Percentiles rank a stretch among this genome's conserved stretches.
Conservation (phyloP, 2,329 filamentous ascomycete species). For the Aspergillus texensis region DNA sequence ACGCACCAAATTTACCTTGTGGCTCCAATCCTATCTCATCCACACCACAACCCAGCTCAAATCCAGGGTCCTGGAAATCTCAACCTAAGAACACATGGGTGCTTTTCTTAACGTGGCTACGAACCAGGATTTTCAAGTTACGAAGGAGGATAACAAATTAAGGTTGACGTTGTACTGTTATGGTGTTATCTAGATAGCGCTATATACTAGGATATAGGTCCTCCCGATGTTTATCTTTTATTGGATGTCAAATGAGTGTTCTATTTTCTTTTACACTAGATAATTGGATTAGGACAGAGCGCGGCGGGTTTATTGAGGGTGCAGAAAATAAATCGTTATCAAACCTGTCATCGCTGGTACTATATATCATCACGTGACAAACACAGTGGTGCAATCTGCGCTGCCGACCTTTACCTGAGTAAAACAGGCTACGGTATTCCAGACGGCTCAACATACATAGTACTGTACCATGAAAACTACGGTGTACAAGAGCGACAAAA, state of each 20-base stretch:
- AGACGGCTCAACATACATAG: slow-evolving; percentile 14
- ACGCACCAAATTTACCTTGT: slow-evolving; percentile 21
- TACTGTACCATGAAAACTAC: slow-evolving; percentile 25
- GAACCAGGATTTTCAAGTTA: slow-evolving; percentile 57
- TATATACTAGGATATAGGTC: neutral
- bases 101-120: slow-evolving; percentile 59
- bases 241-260: neutral
- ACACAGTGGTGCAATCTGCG: slow-evolving; percentile 19
- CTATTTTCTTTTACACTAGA: neutral
- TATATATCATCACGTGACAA: slow-evolving; percentile 8
- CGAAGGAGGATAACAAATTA: slow-evolving; percentile 38
- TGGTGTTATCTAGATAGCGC: neutral
- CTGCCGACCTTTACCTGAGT: slow-evolving; percentile 16
- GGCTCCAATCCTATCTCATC: slow-evolving; percentile 1
- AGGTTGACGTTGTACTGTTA: slow-evolving; percentile 19
- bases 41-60: slow-evolving; percentile 13
- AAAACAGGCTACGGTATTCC: slow-evolving; percentile 21
- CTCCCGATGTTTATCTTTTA: neutral
- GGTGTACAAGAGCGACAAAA: slow-evolving; percentile 40
- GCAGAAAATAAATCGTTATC: neutral
- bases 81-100: slow-evolving; percentile 51
- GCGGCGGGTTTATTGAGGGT: neutral
- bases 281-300: neutral
- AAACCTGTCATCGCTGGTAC: neutral
- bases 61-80: slow-evolving; percentile 32